phyloP scores from a whole-genome alignment of 73 alveolate genomes.

The Tetrahymena thermophila region DNA sequence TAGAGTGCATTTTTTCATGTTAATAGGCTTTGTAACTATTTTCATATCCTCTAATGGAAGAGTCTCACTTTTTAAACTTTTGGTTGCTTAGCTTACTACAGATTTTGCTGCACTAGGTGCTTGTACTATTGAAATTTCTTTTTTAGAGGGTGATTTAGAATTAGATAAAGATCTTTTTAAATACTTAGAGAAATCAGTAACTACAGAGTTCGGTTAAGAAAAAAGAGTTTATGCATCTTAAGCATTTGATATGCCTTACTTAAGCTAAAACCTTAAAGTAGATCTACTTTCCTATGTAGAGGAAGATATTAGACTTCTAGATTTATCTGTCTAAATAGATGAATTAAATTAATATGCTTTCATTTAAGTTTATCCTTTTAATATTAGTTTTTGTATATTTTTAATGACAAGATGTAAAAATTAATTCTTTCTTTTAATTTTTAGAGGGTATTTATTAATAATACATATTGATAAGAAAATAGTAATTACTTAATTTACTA shows the following conservation, averaged over 20 bases:
- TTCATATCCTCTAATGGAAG: neutral
- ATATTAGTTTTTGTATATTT: no score
- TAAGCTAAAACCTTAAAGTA: neutral
- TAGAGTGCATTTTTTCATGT: neutral
- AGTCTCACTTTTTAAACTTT: neutral
- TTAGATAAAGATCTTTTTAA: neutral
- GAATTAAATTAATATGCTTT: neutral
- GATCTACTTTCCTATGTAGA: neutral
- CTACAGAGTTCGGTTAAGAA: neutral
- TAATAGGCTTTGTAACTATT: neutral
- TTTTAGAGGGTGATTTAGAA: neutral
- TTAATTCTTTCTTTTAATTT: no score
- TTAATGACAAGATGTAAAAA: no score
- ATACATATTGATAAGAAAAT: neutral
- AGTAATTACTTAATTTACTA: neutral
- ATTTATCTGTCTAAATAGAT: neutral
- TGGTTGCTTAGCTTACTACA: neutral
- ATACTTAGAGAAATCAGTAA: neutral
- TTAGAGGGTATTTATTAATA: neutral
- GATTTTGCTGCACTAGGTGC: neutral
- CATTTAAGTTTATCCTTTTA: neutral
- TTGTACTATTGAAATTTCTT: neutral
- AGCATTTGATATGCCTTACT: neutral
- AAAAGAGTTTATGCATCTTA: neutral
- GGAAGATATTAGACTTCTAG: neutral